Evolutionary conservation across 495 filamentous ascomycete species (phyloP).

Genomic region (Halenospora varia): DNA sequence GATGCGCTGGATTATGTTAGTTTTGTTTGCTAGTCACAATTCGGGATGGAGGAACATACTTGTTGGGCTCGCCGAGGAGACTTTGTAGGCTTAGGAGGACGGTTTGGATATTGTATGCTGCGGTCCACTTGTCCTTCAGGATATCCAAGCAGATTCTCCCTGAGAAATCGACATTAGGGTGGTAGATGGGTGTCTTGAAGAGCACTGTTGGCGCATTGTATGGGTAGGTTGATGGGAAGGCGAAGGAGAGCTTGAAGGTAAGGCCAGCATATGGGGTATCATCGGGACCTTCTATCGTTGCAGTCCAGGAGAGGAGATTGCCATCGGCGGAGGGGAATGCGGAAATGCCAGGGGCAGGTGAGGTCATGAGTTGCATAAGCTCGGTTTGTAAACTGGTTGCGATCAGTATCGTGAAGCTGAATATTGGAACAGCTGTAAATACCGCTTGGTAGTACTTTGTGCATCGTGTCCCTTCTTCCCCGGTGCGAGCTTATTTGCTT

Average conservation of each 20-base stretch:
- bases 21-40: constrained; percentile 2
- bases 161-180: constrained; percentile 91
- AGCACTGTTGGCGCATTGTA: constrained; percentile 90
- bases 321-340: constrained; percentile 90
- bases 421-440: constrained; percentile 21
- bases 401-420: constrained; percentile 14
- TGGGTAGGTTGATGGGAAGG: constrained; percentile 89
- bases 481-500: constrained; percentile 54
- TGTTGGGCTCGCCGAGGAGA: constrained; percentile 94
- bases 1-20: constrained; percentile 59
- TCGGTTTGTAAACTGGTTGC: constrained; percentile 80
- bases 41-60: constrained; percentile 62
- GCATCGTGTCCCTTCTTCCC: constrained; percentile 53
- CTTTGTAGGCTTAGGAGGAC: constrained; percentile 93
- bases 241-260: constrained; percentile 89
- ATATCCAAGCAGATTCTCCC: constrained; percentile 95
- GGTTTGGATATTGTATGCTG: constrained; percentile 88
- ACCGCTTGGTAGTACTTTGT: constrained; percentile 80
- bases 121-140: constrained; percentile 96
- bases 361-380: constrained; percentile 96
- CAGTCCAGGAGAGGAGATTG: constrained; percentile 88
- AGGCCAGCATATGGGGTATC: constrained; percentile 88
- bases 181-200: constrained; percentile 91
- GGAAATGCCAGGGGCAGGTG: constrained; percentile 86
- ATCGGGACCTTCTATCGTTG: constrained; percentile 86